phyloP scores from a whole-genome alignment of 2,329 filamentous ascomycete species.

The Colletotrichum eremochloae region DNA sequence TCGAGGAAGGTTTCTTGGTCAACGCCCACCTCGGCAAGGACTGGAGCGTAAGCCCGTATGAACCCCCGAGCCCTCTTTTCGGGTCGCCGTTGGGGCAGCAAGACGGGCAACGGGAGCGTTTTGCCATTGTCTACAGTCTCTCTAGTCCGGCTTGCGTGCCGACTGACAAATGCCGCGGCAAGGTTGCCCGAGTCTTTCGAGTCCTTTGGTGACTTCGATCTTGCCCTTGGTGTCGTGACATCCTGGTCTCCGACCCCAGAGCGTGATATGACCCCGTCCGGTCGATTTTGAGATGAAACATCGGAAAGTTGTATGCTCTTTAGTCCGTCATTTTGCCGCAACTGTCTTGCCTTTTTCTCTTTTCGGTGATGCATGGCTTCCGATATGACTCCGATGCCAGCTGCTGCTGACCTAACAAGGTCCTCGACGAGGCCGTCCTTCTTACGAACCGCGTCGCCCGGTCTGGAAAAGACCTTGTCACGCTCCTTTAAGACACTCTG shows the following conservation, averaged over 20 bases:
- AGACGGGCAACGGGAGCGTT: slow-evolving; percentile 58
- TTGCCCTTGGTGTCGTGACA: background rate
- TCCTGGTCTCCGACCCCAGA: background rate
- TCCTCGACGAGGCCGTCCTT: slow-evolving; percentile 37
- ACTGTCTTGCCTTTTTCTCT: slow-evolving; percentile 33
- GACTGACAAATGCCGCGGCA: slow-evolving; percentile 18
- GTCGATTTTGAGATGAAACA: background rate
- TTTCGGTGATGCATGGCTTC: slow-evolving; percentile 43
- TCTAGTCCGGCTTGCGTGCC: background rate
- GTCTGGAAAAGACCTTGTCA: slow-evolving; percentile 6
- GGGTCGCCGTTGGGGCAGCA: slow-evolving; percentile 66
- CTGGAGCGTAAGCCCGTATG: slow-evolving; percentile 65
- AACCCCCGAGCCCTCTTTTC: slow-evolving; percentile 63
- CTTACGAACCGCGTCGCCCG: slow-evolving; percentile 1
- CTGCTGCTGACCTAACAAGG: slow-evolving; percentile 40
- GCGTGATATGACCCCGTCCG: background rate
- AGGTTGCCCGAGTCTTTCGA: background rate
- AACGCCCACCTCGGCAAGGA: slow-evolving; percentile 60
- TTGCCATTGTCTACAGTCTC: fast-evolving
- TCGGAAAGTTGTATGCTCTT: background rate
- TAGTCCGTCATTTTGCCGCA: background rate
- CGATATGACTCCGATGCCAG: slow-evolving; percentile 42
- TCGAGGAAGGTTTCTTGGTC: slow-evolving; percentile 61
- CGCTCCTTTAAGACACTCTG: slow-evolving; percentile 7
- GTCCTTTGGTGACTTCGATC: background rate